Base-by-base conservation (phyloP, 2,329 filamentous ascomycete genomes). In the Fusarium keratoplasticum region DNA sequence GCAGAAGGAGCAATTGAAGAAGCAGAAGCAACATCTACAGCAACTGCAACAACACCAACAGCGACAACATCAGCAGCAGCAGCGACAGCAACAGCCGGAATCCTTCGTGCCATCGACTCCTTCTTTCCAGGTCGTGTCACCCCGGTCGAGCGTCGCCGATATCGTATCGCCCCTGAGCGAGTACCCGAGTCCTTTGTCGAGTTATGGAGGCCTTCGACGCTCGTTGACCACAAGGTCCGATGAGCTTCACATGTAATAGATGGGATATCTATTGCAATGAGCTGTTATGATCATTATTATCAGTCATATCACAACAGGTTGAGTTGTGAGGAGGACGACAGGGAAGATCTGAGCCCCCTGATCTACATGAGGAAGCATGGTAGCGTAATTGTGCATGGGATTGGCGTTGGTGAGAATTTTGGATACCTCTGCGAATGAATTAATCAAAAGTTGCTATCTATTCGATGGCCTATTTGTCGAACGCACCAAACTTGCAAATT, bases 181-280 rank as follows among this genome's bases (percentile, higher is more conserved):
- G 6, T 74, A 74, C 29, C 64, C 77, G 4, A 78, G 76, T n/a
- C 76, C 77, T 11, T 35, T 76, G 13, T 75, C 77, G 13, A 70
- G 64, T 13, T 76, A 63, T 64, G 72, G 64, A 7, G 70, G 75
- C 18, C 44, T 78, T 20, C 69, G 75, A 31, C 74, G 77, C 18
- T 78, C 77, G 18, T 68, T 78, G 14, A 78, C 77, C 5, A 78
- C 77, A 16, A 66, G 77, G 20, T 78, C 77, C 20, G 77, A 78
- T 55, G 76, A 78, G 52, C 69, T 78, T 20, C 76, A 77, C 25
- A 75, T 75, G 71, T 75, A 64, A 66, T 54, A 25, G 61, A 31
- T 29, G 18, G 7, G 36, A 29, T 13, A 38, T 13, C 10, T 20
- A 38, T 29, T 42, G 11, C n/a, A 40, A 20, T 10, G 35, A 36